phyloP scores from a whole-genome alignment of 106 monocot genomes.

The Dioscorea alata region DNA sequence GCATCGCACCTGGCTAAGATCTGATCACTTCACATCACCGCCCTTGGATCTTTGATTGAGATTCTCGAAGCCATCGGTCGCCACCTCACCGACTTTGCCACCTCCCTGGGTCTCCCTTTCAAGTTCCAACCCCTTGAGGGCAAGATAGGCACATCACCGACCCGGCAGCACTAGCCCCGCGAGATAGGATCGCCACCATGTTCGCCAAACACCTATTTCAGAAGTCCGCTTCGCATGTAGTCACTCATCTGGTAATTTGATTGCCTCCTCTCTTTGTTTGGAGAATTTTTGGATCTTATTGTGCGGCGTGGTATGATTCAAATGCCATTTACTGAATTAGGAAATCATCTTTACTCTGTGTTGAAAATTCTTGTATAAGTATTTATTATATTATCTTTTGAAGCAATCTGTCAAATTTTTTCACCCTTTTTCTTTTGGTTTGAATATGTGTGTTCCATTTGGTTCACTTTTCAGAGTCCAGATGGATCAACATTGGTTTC shows the following conservation, averaged over 20 bases:
- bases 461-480: slow-evolving; percentile 33
- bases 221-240: slow-evolving; percentile 11
- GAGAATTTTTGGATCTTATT: slow-evolving; percentile 3
- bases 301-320: slow-evolving; percentile 9
- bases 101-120: slow-evolving; percentile 40
- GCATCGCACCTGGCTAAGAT: slow-evolving; percentile 14
- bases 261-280: neutral
- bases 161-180: neutral
- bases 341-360: no score
- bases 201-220: slow-evolving; percentile 20
- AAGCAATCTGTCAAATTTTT: neutral
- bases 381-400: no score
- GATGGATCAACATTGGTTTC: slow-evolving; percentile 47
- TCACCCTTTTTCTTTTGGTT: neutral
- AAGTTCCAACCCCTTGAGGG: slow-evolving; percentile 20
- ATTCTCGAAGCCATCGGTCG: slow-evolving; percentile 34
- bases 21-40: slow-evolving; percentile 23
- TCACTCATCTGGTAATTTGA: neutral
- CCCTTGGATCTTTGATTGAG: slow-evolving; percentile 19
- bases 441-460: neutral
- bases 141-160: slow-evolving; percentile 15
- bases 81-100: slow-evolving; percentile 51
- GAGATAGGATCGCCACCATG: slow-evolving; percentile 1
- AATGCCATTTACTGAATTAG: no score
- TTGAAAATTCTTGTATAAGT: slow-evolving; percentile 42